A percentile compares a stretch with the other conserved stretches of the same genome.
Evolutionary conservation across 2,329 filamentous ascomycete species (phyloP).

Genomic region (Penicillium sp.): DNA sequence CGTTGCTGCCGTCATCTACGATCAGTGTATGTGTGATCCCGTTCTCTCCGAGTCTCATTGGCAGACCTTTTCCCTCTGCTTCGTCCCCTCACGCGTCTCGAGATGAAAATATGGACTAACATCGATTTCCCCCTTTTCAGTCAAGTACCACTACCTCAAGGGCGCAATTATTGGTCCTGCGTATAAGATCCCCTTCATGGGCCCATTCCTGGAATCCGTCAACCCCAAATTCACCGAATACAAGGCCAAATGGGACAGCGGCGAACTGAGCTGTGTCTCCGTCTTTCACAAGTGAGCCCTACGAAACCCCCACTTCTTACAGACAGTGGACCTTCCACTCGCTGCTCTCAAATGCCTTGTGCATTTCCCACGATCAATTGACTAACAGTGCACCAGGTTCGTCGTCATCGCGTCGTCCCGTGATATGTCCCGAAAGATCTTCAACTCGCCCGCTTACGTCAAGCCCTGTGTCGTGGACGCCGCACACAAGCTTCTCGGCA

Average conservation of each 20-base stretch:
- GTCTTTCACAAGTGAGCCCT: constrained; percentile 92
- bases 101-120: constrained; percentile 16
- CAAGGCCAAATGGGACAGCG: constrained; percentile 88
- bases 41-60: background rate
- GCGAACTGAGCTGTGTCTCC: constrained; percentile 91
- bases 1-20: constrained; percentile 75
- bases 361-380: background rate
- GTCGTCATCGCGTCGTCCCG: constrained; percentile 95
- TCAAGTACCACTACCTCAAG: constrained; percentile 75
- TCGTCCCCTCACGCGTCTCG: background rate
- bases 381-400: constrained; percentile 64
- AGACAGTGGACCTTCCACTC: background rate
- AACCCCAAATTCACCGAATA: constrained; percentile 92
- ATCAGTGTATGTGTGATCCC: constrained; percentile 72
- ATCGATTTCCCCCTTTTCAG: constrained; percentile 49
- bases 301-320: background rate
- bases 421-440: constrained; percentile 93
- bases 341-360: no score
- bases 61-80: background rate
- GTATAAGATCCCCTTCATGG: constrained; percentile 84
- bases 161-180: constrained; percentile 74
- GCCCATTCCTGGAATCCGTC: constrained; percentile 91
- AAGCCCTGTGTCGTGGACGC: constrained; percentile 97
- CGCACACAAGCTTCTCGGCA: constrained; percentile 88
- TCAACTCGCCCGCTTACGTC: constrained; percentile 89